Evolutionary conservation across 768 basidiomycete species (phyloP).

Genomic region (Trametes elegans): DNA sequence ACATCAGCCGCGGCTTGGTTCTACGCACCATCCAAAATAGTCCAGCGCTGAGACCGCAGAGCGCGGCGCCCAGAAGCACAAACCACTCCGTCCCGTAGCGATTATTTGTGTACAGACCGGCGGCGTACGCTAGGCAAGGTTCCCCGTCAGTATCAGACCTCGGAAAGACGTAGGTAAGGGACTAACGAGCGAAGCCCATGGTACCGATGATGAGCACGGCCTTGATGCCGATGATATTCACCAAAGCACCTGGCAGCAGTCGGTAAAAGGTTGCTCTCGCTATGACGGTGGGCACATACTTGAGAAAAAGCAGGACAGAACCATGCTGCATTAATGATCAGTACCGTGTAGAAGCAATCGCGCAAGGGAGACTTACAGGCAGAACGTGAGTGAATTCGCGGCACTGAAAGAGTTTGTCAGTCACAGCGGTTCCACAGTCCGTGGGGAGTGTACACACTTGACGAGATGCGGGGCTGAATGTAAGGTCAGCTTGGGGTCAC

Average conservation of each 20-base stretch:
- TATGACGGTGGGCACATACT: background rate
- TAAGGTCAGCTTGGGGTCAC: background rate
- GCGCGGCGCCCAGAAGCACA: constrained; percentile 5
- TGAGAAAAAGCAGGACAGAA: constrained; percentile 8
- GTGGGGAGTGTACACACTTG: background rate
- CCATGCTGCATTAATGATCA: background rate
- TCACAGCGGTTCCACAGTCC: too few species aligned
- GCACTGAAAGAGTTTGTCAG: background rate
- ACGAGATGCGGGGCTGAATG: background rate
- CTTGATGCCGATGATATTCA: constrained; percentile 10
- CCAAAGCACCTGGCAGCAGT: background rate
- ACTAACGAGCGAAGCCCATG: constrained; percentile 11
- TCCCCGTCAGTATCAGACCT: background rate
- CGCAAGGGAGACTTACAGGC: background rate
- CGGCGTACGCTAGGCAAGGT: background rate
- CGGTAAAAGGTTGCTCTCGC: background rate
- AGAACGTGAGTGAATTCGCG: constrained; percentile 8
- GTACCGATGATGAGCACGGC: constrained; percentile 11
- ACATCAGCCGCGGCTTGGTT: background rate
- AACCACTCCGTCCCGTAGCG: constrained; percentile 9
- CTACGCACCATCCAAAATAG: constrained; percentile 13
- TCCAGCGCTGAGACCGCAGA: constrained; percentile 11
- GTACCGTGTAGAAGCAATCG: too few species aligned
- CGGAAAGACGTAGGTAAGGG: background rate
- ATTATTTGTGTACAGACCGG: constrained; percentile 10